phyloP scores from a whole-genome alignment of 345 rosid species.

The Angophora floribunda region DNA sequence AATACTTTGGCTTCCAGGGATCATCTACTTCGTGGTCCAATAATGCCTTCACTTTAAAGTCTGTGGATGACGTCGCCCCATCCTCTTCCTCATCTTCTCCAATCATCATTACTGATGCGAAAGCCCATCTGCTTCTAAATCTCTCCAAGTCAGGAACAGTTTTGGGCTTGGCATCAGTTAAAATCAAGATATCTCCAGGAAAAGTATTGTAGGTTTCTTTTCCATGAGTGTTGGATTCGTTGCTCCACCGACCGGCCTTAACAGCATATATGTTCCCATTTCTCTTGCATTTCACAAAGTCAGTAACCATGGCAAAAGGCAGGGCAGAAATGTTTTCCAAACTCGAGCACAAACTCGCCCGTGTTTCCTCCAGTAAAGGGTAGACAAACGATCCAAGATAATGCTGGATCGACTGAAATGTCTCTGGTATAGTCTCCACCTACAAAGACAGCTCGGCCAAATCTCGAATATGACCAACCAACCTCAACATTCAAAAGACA shows the following conservation, averaged over 20 bases:
- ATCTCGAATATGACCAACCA: neutral
- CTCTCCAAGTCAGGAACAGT: constrained; percentile 19
- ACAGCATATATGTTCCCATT: neutral
- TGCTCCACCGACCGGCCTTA: constrained; percentile 25
- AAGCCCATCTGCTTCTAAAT: constrained; percentile 13
- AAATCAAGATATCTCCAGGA: constrained; percentile 2
- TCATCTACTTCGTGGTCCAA: neutral
- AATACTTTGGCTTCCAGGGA: constrained; percentile 8
- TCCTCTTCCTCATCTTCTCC: neutral
- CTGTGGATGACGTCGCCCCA: neutral
- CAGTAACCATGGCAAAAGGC: constrained; percentile 20
- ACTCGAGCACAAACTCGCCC: neutral
- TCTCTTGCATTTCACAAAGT: neutral
- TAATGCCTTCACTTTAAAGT: constrained; percentile 9
- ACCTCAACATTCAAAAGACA: neutral
- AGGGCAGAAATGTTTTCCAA: constrained; percentile 5
- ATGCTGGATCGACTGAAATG: constrained; percentile 13
- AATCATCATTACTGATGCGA: constrained; percentile 3
- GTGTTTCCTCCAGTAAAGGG: neutral
- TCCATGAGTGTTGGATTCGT: constrained; percentile 1
- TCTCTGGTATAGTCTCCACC: constrained; percentile 28
- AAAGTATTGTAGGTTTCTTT: constrained; percentile 18
- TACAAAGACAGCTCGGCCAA: neutral
- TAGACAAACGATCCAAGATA: constrained; percentile 1
- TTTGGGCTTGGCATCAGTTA: constrained; percentile 25